These are phyloP conservation scores for Populus simonii DNA, from an alignment of 345 rosid species.

Conservation along the genomic window DNA sequence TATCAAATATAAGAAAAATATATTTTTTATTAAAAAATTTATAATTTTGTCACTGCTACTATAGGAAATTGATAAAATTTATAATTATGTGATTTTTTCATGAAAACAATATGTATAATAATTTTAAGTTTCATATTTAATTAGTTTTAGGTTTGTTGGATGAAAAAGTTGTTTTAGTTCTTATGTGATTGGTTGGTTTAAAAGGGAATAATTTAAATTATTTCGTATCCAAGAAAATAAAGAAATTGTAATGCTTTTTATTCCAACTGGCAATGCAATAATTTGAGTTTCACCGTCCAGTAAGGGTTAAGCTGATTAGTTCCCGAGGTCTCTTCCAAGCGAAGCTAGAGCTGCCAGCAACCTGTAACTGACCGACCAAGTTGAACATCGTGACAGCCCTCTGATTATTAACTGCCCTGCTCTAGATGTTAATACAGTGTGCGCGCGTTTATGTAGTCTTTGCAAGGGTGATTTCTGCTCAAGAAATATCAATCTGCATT, in stretches of 20 bases:
- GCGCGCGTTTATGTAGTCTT: too few species aligned
- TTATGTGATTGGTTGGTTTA: background rate
- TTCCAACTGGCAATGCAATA: slow-evolving; percentile 4
- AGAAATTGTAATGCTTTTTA: background rate
- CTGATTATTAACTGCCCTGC: background rate
- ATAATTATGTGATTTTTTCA: too few species aligned
- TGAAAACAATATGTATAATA: too few species aligned
- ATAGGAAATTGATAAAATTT: too few species aligned
- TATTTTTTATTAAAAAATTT: too few species aligned
- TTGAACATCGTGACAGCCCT: background rate
- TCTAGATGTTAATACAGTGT: background rate
- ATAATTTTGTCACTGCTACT: too few species aligned
- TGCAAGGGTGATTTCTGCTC: background rate
- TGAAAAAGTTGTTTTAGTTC: background rate
- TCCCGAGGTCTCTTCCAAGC: slow-evolving; percentile 27
- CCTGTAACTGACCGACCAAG: background rate
- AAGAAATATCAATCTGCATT: background rate
- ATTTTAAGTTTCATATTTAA: background rate
- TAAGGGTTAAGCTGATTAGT: background rate
- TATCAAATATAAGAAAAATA: too few species aligned
- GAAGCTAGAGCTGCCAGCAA: slow-evolving; percentile 15
- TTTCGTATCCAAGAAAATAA: background rate
- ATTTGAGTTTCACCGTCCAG: slow-evolving; percentile 4
- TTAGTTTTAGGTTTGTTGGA: background rate
- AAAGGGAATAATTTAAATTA: background rate